Percentiles rank a stretch among this genome's conserved stretches.
Conservation (phyloP, 305 asterid genomes). For the Solanum hybrid region DNA sequence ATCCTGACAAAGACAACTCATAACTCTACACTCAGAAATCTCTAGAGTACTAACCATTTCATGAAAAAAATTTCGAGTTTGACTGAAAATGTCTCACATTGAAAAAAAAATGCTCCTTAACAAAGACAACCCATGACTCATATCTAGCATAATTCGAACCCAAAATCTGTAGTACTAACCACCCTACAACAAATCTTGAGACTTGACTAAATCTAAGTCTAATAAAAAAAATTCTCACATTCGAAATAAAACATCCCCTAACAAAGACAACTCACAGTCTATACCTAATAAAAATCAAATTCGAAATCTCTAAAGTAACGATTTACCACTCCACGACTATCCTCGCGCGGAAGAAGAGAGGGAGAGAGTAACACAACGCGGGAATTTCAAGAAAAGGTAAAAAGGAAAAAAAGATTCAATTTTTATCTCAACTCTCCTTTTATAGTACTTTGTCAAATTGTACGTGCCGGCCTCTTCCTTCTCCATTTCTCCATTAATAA, state of each 20-base stretch:
- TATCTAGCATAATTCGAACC: not conserved
- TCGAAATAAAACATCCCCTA: too few relatives aligned
- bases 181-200: too few relatives aligned
- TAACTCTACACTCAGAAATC: not conserved
- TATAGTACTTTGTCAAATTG: not conserved
- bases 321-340: accelerated
- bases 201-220: too few relatives aligned
- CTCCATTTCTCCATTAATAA: not conserved
- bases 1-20: not conserved
- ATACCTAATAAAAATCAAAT: accelerated
- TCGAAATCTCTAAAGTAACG: accelerated
- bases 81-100: not conserved
- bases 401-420: not conserved
- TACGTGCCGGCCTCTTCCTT: slow-evolving; percentile 25
- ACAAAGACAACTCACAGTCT: accelerated
- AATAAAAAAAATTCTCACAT: too few relatives aligned
- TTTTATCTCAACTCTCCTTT: not conserved
- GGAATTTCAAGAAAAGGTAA: not conserved
- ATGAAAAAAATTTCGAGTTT: accelerated
- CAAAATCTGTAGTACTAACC: not conserved
- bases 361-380: not conserved
- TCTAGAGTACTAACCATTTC: not conserved
- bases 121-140: not conserved
- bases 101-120: not conserved
- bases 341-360: accelerated